Evolutionary conservation across 768 basidiomycete genomes (phyloP), one percentile per base, ranked within the genome.

Genomic region (Suillus occidentalis): DNA sequence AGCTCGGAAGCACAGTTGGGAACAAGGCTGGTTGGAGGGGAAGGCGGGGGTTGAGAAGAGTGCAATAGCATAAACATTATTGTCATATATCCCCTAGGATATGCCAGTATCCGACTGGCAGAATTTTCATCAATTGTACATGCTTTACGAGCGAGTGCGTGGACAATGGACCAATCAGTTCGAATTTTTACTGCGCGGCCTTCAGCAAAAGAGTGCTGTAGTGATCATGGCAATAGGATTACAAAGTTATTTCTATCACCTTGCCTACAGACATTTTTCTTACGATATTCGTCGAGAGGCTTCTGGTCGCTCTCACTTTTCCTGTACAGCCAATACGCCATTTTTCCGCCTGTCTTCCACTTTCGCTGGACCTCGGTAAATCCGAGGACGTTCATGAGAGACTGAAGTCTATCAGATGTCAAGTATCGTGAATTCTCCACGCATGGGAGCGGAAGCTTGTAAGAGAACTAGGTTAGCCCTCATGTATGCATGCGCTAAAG

Each of bases 361-460:
- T 83, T 82, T 53, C 81, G 82, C 63, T 84, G 81, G 25, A 90
- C 72, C 71, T 87, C 78, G 0, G 67, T 71, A 71, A 95, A 95
- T 0, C 92, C 92, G 7, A 94, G 72, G 7, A 77, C 70, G 0
- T 71, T 63, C 89, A 94, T 88, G 50, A 94, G 76, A 3, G 73
- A 72, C 28, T 75, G 76, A 8, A 95, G 81, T 53, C 83, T 84
- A 22, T 85, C 82, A 20, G 84, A 80, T 12, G 88, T 85, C 67
- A 93, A 76, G 73, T 95, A 96, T 16, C 95, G 86, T 5, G 95
- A 96, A 74, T 97, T 97, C 36, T 81, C 74, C 16, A 96, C 82
- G 72, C 95, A 97, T 4, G 95, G 89, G 20, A 90, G 80, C 3
- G 95, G 95, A 13, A 97, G 86, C 92, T 94, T 64, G 55, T 16